These are phyloP conservation scores for Clohesyomyces aquaticus DNA, from an alignment of 495 filamentous ascomycete species.

Conservation along the genomic window DNA sequence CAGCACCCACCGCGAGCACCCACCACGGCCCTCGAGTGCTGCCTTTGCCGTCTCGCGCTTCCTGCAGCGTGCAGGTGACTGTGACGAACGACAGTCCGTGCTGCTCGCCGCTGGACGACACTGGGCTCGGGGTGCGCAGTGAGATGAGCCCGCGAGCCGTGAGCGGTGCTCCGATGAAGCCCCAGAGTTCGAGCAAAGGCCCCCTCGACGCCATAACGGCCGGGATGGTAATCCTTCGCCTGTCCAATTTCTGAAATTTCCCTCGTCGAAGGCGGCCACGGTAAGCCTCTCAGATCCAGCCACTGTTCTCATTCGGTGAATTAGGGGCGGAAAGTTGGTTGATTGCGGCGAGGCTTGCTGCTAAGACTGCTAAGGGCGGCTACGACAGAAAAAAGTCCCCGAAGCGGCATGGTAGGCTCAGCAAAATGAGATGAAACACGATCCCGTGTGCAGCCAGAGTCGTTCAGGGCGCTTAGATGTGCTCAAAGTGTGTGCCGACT, in stretches of 20 bases:
- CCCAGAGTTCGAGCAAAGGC: too few species aligned
- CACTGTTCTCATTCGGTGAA: slow-evolving; percentile 12
- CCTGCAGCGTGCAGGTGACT: slow-evolving; percentile 19
- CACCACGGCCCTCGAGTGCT: too few species aligned
- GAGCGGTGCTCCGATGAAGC: too few species aligned
- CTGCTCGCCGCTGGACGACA: slow-evolving; percentile 17
- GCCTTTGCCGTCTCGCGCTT: too few species aligned
- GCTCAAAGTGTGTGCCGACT: slow-evolving; percentile 4
- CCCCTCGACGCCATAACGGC: slow-evolving; percentile 11
- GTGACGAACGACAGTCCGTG: slow-evolving; percentile 34
- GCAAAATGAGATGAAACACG: slow-evolving; percentile 8
- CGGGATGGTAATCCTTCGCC: slow-evolving; percentile 27
- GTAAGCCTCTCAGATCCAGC: slow-evolving; percentile 15
- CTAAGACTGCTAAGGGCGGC: slow-evolving; percentile 9
- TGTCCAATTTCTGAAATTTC: slow-evolving; percentile 10
- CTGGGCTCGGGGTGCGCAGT: not conserved
- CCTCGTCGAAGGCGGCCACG: slow-evolving; percentile 6
- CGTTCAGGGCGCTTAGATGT: slow-evolving; percentile 28
- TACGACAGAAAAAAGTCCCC: slow-evolving; percentile 29
- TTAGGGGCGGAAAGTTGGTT: slow-evolving; percentile 3
- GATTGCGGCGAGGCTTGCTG: slow-evolving; percentile 1
- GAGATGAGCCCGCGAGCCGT: not conserved
- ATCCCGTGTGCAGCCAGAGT: too few species aligned
- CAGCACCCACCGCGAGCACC: too few species aligned
- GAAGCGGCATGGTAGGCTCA: slow-evolving; percentile 28